A percentile compares a stretch with the other conserved stretches of the same genome.
These are phyloP conservation scores for Aspergillus sp. DNA, from an alignment of 2,329 filamentous ascomycete species.

Conservation along the genomic window DNA sequence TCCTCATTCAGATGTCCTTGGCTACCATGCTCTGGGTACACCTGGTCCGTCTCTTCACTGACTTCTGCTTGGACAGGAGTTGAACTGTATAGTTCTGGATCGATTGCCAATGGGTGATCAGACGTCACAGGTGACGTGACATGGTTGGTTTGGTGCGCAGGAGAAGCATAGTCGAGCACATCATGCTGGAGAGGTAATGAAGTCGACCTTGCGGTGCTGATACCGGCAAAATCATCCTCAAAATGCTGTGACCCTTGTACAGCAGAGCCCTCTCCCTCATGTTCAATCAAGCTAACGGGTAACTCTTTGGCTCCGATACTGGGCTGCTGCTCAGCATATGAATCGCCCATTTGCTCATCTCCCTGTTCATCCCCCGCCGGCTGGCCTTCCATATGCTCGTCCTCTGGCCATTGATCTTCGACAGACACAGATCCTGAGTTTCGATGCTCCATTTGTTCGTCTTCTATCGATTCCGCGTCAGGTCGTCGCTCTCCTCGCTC, in stretches of 20 bases:
- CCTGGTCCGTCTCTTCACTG: neutral
- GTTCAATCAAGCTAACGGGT: neutral
- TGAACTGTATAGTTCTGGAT: conserved; percentile 3
- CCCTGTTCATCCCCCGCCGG: neutral
- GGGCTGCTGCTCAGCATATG: conserved; percentile 1
- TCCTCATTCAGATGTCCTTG: neutral
- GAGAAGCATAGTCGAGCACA: neutral
- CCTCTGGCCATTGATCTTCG: neutral
- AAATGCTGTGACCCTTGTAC: neutral
- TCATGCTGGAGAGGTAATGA: neutral
- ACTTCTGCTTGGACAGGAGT: neutral
- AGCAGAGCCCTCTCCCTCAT: neutral
- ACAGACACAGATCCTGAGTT: neutral
- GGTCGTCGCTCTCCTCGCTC: neutral
- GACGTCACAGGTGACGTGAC: neutral
- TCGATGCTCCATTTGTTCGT: neutral
- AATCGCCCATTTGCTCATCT: neutral
- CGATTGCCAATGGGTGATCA: neutral
- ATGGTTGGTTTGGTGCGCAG: neutral
- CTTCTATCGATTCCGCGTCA: neutral
- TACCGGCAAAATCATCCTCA: neutral
- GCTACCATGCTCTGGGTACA: neutral
- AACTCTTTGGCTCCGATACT: neutral
- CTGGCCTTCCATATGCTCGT: neutral
- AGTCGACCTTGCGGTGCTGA: neutral